Base-by-base conservation (phyloP, 2,329 filamentous ascomycete species). In the Knufia petricola region DNA sequence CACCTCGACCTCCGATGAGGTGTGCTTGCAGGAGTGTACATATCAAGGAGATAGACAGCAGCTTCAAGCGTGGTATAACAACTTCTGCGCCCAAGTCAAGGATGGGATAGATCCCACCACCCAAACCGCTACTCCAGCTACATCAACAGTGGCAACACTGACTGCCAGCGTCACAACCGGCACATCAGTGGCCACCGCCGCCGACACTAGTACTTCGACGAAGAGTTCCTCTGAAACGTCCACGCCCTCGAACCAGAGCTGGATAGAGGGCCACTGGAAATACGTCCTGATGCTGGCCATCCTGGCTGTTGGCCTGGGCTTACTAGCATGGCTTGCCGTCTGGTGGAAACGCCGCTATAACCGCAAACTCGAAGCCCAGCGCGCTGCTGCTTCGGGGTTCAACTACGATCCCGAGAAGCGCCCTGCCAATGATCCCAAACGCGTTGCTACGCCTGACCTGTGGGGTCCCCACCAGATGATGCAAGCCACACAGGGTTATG, bases 261-360 rank as follows among this genome's bases (percentile, higher is more conserved):
- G 84, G 84, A 67, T 85, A 43, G 73, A 75, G 6, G 74, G 70
- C 23, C 85, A 90, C 64, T 87, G 78, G 71, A 75, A 81, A 69
- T 94, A 86, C 86, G 78, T 94, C 39, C 74, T 90, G 53, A 87
- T 92, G 75, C 73, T 92, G 46, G 81, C 87, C 55, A 70, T 90
- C 53, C 73, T 94, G 23, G 74, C 82, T 37, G 70, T 90, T 51
- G 82, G 72, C 46, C 84, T 94, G 52, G 68, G 74, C 12, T 71
- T 72, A 50, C 76, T 87, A 59, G 84, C 82, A 73, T 67, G 83
- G 32, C 73, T 77, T 15, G 83, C 82, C 32, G 78, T 81, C 60
- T 77, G 84, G 64, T 79, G 86, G 68, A 84, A 86, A 56, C 79
- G 81, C 50, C 81, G 83, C 56, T 84, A 89, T 65, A 72, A 87